phyloP scores from a whole-genome alignment of 495 filamentous ascomycete genomes.

The Alectoria sarmentosa region DNA sequence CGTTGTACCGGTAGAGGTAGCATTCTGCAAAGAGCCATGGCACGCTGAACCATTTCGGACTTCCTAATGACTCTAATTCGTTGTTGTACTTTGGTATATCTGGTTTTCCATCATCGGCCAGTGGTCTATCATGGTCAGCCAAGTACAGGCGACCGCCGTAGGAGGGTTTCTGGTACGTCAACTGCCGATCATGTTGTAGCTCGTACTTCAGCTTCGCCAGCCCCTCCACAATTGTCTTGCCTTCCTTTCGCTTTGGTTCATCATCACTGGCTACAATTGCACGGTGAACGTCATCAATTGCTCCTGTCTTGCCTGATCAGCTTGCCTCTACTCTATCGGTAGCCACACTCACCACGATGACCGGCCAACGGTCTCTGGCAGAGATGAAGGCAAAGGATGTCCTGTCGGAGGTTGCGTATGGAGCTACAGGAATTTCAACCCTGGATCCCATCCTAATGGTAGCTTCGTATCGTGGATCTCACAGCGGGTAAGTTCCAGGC shows the following conservation, averaged over 20 bases:
- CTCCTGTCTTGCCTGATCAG: conserved; percentile 62
- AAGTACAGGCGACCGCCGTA: not conserved
- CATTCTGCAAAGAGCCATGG: conserved; percentile 91
- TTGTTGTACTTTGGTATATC: conserved; percentile 81
- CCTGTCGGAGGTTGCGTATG: conserved; percentile 68
- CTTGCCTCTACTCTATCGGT: conserved; percentile 6
- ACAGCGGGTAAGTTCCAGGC: too few relatives aligned
- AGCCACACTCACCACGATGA: conserved; percentile 64
- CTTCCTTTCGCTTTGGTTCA: conserved; percentile 62
- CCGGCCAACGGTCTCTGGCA: conserved; percentile 80
- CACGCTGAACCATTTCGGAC: conserved; percentile 71
- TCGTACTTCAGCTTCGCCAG: conserved; percentile 89
- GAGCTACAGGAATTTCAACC: conserved; percentile 43
- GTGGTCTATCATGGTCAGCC: conserved; percentile 46
- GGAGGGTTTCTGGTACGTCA: conserved; percentile 55
- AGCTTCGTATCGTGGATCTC: too few relatives aligned
- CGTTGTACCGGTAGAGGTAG: conserved; percentile 73
- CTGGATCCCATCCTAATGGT: not conserved
- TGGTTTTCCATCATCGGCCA: conserved; percentile 70
- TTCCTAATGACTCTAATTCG: conserved; percentile 69
- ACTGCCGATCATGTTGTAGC: conserved; percentile 76
- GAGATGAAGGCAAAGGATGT: conserved; percentile 83
- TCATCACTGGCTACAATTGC: conserved; percentile 55
- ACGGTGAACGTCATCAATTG: conserved; percentile 88
- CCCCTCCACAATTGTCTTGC: conserved; percentile 75